Percentiles rank a stretch among this genome's conserved stretches.
Evolutionary conservation across 495 filamentous ascomycete species (phyloP).

Genomic region (Trypethelium eluteriae): DNA sequence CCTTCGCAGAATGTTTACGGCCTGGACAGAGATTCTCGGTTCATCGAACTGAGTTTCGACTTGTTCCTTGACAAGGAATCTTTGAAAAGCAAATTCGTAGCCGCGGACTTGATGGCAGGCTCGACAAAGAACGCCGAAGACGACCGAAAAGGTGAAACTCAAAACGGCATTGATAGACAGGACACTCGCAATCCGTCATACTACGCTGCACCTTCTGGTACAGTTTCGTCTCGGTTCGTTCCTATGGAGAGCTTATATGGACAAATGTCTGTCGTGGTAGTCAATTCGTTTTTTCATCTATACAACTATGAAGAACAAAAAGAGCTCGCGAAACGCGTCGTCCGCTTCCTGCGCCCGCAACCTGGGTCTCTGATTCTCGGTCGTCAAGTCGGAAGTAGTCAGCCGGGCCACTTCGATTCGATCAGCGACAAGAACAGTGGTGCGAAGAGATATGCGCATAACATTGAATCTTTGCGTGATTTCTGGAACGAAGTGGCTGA

Average conservation of each 20-base stretch:
- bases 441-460: not conserved
- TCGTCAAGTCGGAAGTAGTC: constrained; percentile 39
- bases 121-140: constrained; percentile 28
- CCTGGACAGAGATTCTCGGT: constrained; percentile 36
- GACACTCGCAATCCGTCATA: not conserved
- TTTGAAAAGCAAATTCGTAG: constrained; percentile 43
- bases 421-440: not conserved
- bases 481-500: not conserved
- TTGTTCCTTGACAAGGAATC: constrained; percentile 41
- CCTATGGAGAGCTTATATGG: constrained; percentile 34
- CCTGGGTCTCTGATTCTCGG: constrained; percentile 45
- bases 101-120: constrained; percentile 43
- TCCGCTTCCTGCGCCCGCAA: constrained; percentile 38
- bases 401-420: constrained; percentile 21
- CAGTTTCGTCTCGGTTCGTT: not conserved
- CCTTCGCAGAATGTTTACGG: constrained; percentile 33
- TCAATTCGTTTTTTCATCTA: constrained; percentile 52
- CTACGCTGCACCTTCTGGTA: constrained; percentile 18
- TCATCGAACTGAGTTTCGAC: constrained; percentile 43
- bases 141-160: not conserved
- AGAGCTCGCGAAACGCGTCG: constrained; percentile 39
- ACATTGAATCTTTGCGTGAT: not conserved
- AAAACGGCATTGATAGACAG: not conserved
- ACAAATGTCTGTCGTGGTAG: constrained; percentile 49
- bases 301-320: constrained; percentile 51